Base-by-base conservation (phyloP, 2,329 filamentous ascomycete species). In the Penicillium sclerotiorum region DNA sequence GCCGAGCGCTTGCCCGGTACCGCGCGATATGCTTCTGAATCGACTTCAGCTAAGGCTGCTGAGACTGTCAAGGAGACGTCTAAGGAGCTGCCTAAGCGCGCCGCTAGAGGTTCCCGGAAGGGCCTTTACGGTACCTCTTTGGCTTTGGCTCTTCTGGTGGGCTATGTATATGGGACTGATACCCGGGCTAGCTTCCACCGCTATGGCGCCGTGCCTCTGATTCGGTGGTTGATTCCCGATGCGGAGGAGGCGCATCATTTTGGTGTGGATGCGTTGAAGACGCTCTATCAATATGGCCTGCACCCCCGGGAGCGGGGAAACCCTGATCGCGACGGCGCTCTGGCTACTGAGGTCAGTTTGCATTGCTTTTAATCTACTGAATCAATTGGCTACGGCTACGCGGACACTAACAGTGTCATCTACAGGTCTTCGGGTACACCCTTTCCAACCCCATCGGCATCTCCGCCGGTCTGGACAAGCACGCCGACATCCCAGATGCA, bases 401-500 rank as follows among this genome's bases (percentile, higher is more conserved):
- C n/a, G n/a, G n/a, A n/a, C n/a, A 35, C 41, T 35, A 23, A 32
- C 17, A 8, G 11, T 5, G 12, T 9, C 22, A 32, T 37, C 9
- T 27, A 20, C 52, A 76, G 68, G 86, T 97, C 17, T 96, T 95
- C 67, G 90, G 88, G 28, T 82, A 87, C 54, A 80, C 76, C 4
- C 74, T 99, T 39, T 78, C 82, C 62, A 97, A 96, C 72, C 94
- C 94, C 1, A 85, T 99, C 62, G 94, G 88, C 49, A 96, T 95
- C 56, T 95, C 90, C n/a, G 94, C 90, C 5, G 94, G 94, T 8
- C 84, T 99, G 36, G 94, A 97, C 77, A 97, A 99, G 78, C 83
- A 95, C 65, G 94, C 87, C 46, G 90, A 96, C 55, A 86, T 97
- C 46, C 89, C 92, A 1, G 88, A 93, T 62, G 82, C 86, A 12